Evolutionary conservation across 2,329 filamentous ascomycete species (phyloP).

Genomic region (Curvularia lunata): DNA sequence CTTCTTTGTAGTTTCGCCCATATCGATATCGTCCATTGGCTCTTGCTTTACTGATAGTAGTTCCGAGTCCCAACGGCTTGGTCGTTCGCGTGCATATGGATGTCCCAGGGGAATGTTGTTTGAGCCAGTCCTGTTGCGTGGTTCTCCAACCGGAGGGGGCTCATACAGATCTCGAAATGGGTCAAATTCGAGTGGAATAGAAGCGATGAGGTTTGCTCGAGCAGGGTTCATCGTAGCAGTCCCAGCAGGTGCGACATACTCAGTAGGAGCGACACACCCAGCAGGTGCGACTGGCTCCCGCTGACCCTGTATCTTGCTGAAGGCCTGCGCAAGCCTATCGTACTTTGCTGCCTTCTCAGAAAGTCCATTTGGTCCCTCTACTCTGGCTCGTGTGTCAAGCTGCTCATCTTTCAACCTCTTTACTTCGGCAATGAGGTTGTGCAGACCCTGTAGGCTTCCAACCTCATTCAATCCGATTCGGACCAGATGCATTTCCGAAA

Average conservation of each 20-base stretch:
- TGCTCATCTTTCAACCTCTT: slow-evolving; percentile 10
- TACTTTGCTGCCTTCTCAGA: slow-evolving; percentile 21
- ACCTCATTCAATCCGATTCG: slow-evolving; percentile 6
- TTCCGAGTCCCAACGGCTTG: not conserved
- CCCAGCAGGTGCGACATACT: not conserved
- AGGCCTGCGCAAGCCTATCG: slow-evolving; percentile 18
- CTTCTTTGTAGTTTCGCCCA: slow-evolving; percentile 6
- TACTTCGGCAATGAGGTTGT: slow-evolving; percentile 15
- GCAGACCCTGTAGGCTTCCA: slow-evolving; percentile 16
- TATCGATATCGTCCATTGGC: not conserved
- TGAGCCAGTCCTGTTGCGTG: slow-evolving; percentile 21
- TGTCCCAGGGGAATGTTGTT: slow-evolving; percentile 25
- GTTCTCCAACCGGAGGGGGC: slow-evolving; percentile 6
- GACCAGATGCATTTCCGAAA: slow-evolving; percentile 10
- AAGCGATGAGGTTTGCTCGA: slow-evolving; percentile 20
- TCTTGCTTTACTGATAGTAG: slow-evolving; percentile 4
- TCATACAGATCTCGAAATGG: slow-evolving; percentile 26
- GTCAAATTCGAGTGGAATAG: slow-evolving; percentile 14
- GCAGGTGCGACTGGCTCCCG: too few species aligned
- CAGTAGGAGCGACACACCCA: too few species aligned
- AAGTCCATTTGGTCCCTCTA: not conserved
- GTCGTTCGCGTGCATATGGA: not conserved
- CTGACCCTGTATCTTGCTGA: slow-evolving; percentile 4
- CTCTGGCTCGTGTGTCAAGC: not conserved
- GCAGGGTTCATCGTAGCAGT: slow-evolving; percentile 21